Conservation (phyloP, 164 flowering plant genomes). For the Cinnamomum micranthum region DNA sequence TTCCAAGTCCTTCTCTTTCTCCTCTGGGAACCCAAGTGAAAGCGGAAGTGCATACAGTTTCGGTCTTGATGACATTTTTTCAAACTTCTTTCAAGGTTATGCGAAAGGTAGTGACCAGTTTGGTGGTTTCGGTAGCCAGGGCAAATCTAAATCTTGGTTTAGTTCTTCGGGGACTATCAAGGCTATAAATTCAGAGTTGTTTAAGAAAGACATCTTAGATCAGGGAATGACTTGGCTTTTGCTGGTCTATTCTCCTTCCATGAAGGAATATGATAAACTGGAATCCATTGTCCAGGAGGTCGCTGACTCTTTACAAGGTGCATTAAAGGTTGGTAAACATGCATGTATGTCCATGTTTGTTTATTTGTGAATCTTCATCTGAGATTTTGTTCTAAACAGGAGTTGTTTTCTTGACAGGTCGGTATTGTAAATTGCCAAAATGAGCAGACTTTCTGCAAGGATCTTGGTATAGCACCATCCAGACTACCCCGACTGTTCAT, state of each 20-base stretch:
- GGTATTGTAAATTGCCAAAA: slow-evolving; percentile 73
- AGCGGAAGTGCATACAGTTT: slow-evolving; percentile 46
- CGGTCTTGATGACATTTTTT: slow-evolving; percentile 62
- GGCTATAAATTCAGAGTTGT: slow-evolving; percentile 44
- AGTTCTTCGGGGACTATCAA: slow-evolving; percentile 35
- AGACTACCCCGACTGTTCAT: slow-evolving; percentile 47
- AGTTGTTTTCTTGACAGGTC: slow-evolving; percentile 38
- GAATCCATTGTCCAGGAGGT: slow-evolving; percentile 64
- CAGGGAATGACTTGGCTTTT: slow-evolving; percentile 80
- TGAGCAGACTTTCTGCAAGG: slow-evolving; percentile 63
- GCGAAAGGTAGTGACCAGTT: slow-evolving; percentile 32
- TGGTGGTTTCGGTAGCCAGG: slow-evolving; percentile 48
- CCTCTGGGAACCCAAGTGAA: slow-evolving; percentile 56
- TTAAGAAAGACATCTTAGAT: slow-evolving; percentile 57
- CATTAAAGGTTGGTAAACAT: slow-evolving; percentile 53
- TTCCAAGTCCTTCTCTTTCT: slow-evolving; percentile 63
- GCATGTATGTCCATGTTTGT: background rate
- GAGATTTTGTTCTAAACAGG: background rate
- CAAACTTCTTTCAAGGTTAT: slow-evolving; percentile 56
- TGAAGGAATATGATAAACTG: slow-evolving; percentile 30
- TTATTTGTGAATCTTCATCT: background rate
- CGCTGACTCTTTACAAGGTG: slow-evolving; percentile 60
- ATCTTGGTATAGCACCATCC: slow-evolving; percentile 48
- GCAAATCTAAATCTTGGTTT: slow-evolving; percentile 32
- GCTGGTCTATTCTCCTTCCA: slow-evolving; percentile 44